Conservation (phyloP, 805 yeast species). For the Saccharomycopsis lassenensis region DNA sequence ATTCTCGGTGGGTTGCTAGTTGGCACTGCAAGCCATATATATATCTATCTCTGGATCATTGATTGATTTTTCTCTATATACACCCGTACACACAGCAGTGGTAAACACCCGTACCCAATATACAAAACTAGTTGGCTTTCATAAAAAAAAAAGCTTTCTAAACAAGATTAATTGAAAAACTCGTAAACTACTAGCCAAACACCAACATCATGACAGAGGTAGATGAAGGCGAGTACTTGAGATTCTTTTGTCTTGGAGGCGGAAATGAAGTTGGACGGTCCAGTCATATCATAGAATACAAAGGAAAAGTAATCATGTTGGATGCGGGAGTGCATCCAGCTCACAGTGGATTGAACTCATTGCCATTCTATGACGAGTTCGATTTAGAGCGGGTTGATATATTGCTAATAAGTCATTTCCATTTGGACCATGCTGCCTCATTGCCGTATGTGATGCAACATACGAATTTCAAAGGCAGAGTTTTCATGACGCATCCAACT, state of each 20-base stretch:
- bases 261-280: slow-evolving; percentile 97
- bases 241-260: slow-evolving; percentile 91
- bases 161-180: too few species aligned
- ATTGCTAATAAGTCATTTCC: slow-evolving; percentile 86
- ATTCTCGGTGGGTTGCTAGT: too few species aligned
- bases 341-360: slow-evolving; percentile 72
- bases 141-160: too few species aligned
- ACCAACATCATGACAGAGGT: not conserved
- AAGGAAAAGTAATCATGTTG: slow-evolving; percentile 89
- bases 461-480: slow-evolving; percentile 88
- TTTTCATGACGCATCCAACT: slow-evolving; percentile 98
- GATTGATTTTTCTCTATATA: too few species aligned
- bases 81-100: too few species aligned
- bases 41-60: too few species aligned
- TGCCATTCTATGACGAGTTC: slow-evolving; percentile 93
- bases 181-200: too few species aligned
- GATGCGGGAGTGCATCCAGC: slow-evolving; percentile 99
- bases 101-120: too few species aligned
- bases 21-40: too few species aligned
- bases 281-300: slow-evolving; percentile 84
- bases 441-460: slow-evolving; percentile 97
- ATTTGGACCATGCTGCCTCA: slow-evolving; percentile 96
- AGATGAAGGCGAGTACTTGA: slow-evolving; percentile 29
- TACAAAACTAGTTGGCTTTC: too few species aligned
- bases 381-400: slow-evolving; percentile 83